These are phyloP conservation scores for Trametopsis cervina DNA, from an alignment of 768 basidiomycete genomes.

Conservation along the genomic window DNA sequence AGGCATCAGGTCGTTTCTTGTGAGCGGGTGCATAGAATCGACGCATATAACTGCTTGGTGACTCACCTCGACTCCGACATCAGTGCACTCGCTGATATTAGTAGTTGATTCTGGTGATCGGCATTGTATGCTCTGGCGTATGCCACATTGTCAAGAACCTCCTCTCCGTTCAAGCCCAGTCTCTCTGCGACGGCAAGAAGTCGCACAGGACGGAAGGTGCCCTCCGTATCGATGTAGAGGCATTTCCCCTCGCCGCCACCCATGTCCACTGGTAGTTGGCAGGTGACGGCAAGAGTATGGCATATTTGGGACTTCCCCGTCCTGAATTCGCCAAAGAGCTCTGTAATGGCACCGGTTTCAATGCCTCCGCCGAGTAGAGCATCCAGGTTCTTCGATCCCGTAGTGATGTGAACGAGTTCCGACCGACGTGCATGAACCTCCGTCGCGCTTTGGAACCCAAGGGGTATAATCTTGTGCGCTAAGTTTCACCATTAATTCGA, in stretches of 20 bases:
- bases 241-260: constrained; percentile 99
- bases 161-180: constrained; percentile 95
- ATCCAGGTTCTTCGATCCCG: constrained; percentile 93
- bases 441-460: constrained; percentile 97
- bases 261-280: constrained; percentile 95
- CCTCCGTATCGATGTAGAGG: constrained; percentile 97
- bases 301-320: constrained; percentile 98
- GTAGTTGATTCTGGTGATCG: constrained; percentile 87
- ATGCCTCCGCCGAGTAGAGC: constrained; percentile 95
- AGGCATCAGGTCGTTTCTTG: no score
- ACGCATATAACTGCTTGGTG: no score
- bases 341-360: constrained; percentile 97
- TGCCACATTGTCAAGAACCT: constrained; percentile 96
- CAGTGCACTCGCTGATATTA: constrained; percentile 91
- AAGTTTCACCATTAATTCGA: background rate
- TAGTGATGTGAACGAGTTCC: constrained; percentile 94
- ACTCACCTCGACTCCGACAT: constrained; percentile 96
- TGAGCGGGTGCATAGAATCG: no score
- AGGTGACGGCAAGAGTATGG: constrained; percentile 96
- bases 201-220: constrained; percentile 95
- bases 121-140: constrained; percentile 99
- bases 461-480: constrained; percentile 95
- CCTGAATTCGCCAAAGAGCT: constrained; percentile 96
- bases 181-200: constrained; percentile 92
- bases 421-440: constrained; percentile 93